These are phyloP conservation scores for Pigoraptor vietnamica DNA, from an alignment of 78 protist species.

Conservation along the genomic window DNA sequence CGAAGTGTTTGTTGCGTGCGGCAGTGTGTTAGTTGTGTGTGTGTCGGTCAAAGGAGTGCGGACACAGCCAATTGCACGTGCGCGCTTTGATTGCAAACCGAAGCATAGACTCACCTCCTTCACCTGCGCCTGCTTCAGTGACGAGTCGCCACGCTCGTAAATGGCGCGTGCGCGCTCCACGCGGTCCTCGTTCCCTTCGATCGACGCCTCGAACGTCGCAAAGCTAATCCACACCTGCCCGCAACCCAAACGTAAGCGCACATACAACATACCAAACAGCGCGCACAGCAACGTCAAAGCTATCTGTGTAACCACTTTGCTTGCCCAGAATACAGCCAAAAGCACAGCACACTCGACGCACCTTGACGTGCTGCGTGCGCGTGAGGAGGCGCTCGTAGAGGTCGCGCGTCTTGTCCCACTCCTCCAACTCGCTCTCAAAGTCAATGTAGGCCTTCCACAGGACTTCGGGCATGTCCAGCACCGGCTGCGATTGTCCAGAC, in stretches of 20 bases:
- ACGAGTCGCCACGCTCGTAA: conserved; percentile 47
- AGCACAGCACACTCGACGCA: background rate
- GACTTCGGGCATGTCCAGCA: conserved; percentile 89
- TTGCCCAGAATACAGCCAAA: too few relatives aligned
- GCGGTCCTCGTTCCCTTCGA: background rate
- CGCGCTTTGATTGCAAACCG: too few relatives aligned
- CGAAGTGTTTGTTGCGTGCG: too few relatives aligned
- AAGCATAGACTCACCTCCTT: conserved; percentile 17
- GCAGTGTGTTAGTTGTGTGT: too few relatives aligned
- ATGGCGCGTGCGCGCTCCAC: conserved; percentile 21
- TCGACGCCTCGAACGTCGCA: conserved; percentile 46
- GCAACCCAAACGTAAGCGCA: background rate
- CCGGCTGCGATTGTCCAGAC: conserved; percentile 46
- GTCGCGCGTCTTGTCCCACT: conserved; percentile 38
- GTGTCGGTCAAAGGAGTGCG: background rate
- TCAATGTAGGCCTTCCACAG: conserved; percentile 77
- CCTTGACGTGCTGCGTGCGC: conserved; percentile 75
- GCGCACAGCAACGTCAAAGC: too few relatives aligned
- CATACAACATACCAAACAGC: too few relatives aligned
- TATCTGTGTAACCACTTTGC: too few relatives aligned
- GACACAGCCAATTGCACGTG: too few relatives aligned
- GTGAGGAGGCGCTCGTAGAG: conserved; percentile 75
- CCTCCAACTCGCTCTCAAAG: conserved; percentile 61
- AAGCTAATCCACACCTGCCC: conserved; percentile 63
- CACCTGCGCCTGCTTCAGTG: background rate